phyloP scores from a whole-genome alignment of 345 rosid species.

The Limnanthes douglasii region DNA sequence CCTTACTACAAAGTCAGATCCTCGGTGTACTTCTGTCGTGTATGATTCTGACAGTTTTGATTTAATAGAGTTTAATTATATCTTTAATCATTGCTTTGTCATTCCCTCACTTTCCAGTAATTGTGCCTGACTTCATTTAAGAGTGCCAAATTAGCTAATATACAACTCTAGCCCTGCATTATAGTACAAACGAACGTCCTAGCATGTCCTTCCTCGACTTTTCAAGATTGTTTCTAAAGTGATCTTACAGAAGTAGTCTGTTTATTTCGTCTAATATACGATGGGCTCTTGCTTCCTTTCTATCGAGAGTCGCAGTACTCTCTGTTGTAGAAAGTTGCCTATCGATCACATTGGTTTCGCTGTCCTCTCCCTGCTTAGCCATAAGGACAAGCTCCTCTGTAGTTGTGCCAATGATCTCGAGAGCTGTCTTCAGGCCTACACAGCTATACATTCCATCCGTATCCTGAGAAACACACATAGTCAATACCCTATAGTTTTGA shows the following conservation, averaged over 20 bases:
- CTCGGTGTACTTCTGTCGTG: no score
- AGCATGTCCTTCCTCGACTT: no score
- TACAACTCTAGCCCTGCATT: no score
- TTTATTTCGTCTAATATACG: neutral
- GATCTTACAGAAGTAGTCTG: neutral
- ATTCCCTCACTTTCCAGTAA: no score
- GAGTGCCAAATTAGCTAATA: no score
- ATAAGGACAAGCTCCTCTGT: constrained; percentile 64
- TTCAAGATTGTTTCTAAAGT: no score
- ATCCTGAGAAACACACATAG: constrained; percentile 25
- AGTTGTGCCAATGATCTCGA: constrained; percentile 58
- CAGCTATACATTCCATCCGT: constrained; percentile 23
- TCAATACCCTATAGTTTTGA: neutral
- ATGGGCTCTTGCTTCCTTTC: neutral
- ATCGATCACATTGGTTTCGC: neutral
- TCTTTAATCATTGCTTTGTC: no score
- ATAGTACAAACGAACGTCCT: no score
- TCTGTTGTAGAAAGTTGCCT: neutral
- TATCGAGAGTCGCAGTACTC: neutral
- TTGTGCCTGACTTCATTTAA: no score
- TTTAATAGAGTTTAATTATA: neutral
- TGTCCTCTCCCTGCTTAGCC: constrained; percentile 23
- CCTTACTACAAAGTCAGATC: neutral
- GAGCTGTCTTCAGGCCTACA: constrained; percentile 37
- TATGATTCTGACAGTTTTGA: neutral